Conservation (phyloP, 2,329 filamentous ascomycete genomes). For the Colletotrichum gloeosporioides region DNA sequence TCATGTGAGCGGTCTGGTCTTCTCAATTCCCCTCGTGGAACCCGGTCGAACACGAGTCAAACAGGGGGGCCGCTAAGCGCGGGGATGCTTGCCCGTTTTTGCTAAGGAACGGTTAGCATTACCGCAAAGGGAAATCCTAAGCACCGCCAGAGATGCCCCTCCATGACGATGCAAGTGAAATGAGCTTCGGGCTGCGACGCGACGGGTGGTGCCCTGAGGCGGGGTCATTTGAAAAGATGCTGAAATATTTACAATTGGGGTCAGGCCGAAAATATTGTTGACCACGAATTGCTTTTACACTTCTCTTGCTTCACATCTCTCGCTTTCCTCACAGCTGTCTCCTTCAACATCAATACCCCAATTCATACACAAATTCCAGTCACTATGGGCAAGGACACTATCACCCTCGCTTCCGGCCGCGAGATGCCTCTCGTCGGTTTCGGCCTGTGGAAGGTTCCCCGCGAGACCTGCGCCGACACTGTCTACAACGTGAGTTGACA, state of each 20-base stretch:
- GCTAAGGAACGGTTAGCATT: not conserved
- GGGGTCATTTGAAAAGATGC: not conserved
- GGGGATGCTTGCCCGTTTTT: conserved; percentile 11
- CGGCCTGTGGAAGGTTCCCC: conserved; percentile 73
- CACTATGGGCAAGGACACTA: conserved; percentile 34
- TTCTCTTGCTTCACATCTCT: not conserved
- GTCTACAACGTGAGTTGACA: conserved; percentile 60
- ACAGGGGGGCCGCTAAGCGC: conserved; percentile 2
- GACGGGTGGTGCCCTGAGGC: not conserved
- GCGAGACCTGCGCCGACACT: conserved; percentile 47
- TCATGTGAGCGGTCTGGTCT: not conserved
- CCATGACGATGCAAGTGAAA: not conserved
- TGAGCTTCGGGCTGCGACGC: not conserved
- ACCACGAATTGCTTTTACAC: not conserved
- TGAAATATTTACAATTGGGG: not conserved
- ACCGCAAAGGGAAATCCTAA: not conserved
- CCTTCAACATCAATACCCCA: not conserved
- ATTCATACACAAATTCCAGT: not conserved
- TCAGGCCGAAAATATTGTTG: not conserved
- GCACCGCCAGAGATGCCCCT: not conserved
- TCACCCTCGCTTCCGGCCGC: conserved; percentile 50
- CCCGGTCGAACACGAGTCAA: conserved; percentile 12
- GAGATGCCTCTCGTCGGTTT: conserved; percentile 68
- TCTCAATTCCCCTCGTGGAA: not conserved
- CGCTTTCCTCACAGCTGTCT: not conserved